phyloP scores from a whole-genome alignment of 768 basidiomycete species.

The Mrakia frigida region DNA sequence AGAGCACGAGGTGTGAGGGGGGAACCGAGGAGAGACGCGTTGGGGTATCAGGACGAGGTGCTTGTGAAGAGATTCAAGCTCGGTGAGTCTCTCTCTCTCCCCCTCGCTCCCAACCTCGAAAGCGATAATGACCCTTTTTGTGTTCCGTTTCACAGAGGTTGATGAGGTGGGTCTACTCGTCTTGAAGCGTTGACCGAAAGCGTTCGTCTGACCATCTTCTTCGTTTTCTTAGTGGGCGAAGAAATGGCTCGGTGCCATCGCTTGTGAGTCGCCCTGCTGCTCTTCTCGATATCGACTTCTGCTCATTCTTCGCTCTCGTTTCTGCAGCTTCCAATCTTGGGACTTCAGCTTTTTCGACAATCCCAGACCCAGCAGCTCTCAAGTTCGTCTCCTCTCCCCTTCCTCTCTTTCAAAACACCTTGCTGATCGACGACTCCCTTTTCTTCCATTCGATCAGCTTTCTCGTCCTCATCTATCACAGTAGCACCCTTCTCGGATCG shows the following conservation, averaged over 20 bases:
- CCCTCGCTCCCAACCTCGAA: neutral
- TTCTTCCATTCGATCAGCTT: neutral
- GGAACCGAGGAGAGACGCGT: neutral
- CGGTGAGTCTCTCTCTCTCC: neutral
- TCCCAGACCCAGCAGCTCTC: neutral
- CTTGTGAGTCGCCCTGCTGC: neutral
- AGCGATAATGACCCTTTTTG: neutral
- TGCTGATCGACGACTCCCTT: neutral
- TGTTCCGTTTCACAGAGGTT: neutral
- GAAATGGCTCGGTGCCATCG: constrained; percentile 6
- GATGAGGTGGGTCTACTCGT: neutral
- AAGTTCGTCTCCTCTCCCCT: neutral
- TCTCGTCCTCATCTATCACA: constrained; percentile 1
- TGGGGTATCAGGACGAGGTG: neutral
- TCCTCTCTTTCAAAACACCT: neutral
- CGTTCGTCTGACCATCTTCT: neutral
- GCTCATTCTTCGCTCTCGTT: neutral
- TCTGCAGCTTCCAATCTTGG: neutral
- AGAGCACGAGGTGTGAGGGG: neutral
- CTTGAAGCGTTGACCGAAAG: neutral
- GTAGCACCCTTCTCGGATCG: neutral
- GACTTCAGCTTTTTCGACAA: neutral
- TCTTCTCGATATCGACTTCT: neutral
- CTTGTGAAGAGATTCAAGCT: neutral
- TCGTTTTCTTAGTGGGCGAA: neutral